Evolutionary conservation across 139 green algal species (phyloP).

Genomic region (Edaphochlamys debaryana): DNA sequence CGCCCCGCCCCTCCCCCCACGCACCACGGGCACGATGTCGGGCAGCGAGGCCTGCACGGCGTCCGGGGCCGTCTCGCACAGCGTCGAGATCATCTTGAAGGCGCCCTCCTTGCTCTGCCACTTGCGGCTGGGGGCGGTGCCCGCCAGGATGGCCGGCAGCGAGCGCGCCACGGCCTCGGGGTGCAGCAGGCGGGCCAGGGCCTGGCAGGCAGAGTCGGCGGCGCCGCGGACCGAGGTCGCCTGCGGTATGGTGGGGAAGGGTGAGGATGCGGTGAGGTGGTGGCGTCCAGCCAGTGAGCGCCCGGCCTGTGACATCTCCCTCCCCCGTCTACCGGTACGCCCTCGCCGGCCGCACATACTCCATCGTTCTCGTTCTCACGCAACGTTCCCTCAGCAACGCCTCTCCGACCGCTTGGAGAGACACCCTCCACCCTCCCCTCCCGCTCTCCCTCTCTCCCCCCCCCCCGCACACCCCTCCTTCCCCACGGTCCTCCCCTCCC

Average conservation of each 20-base stretch:
- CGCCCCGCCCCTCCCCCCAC: not conserved
- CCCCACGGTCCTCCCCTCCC: no score
- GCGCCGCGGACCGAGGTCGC: constrained; percentile 60
- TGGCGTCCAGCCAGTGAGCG: no score
- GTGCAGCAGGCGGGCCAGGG: constrained; percentile 29
- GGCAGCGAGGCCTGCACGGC: constrained; percentile 67
- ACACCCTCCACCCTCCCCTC: not conserved
- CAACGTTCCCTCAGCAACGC: no score
- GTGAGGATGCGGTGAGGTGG: not conserved
- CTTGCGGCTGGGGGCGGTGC: constrained; percentile 42
- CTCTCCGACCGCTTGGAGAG: not conserved
- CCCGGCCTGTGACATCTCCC: no score
- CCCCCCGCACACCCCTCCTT: not conserved
- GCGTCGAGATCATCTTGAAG: constrained; percentile 56
- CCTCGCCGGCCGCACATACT: no score
- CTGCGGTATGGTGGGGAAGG: not conserved
- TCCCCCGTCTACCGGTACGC: no score
- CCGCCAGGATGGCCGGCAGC: constrained; percentile 68
- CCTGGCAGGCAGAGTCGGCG: constrained; percentile 58
- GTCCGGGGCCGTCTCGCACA: constrained; percentile 47
- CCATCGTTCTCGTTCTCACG: no score
- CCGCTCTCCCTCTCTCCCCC: not conserved
- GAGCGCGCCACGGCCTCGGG: constrained; percentile 49
- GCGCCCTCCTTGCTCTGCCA: constrained; percentile 70
- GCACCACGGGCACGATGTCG: constrained; percentile 75